Conservation (phyloP, 1,139 yeast species). For the Saccharomyces hybrid region DNA sequence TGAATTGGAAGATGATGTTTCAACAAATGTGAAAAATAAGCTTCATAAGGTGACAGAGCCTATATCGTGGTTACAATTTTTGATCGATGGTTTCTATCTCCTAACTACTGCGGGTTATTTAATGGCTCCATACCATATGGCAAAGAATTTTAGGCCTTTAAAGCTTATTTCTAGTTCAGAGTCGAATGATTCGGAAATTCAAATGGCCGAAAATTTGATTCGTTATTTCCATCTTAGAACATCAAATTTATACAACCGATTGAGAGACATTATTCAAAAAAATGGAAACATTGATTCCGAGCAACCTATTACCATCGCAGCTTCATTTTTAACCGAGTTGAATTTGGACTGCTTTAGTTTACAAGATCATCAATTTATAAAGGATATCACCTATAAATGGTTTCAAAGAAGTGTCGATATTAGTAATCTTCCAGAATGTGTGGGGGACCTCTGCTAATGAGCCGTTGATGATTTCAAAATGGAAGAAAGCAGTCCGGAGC, state of each 20-base stretch:
- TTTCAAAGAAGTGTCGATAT: slow-evolving; percentile 15
- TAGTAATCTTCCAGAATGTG: slow-evolving; percentile 3
- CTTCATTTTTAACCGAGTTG: slow-evolving; percentile 16
- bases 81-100: slow-evolving; percentile 72
- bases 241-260: slow-evolving; percentile 12
- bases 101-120: slow-evolving; percentile 79
- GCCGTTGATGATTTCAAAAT: not conserved
- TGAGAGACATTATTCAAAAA: slow-evolving; percentile 14
- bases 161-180: slow-evolving; percentile 40
- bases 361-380: slow-evolving; percentile 23
- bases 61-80: slow-evolving; percentile 53
- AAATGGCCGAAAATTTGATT: slow-evolving; percentile 42
- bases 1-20: slow-evolving; percentile 16
- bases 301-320: slow-evolving; percentile 14
- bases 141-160: slow-evolving; percentile 29
- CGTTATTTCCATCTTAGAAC: slow-evolving; percentile 20
- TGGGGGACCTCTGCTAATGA: not conserved
- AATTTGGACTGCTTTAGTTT: slow-evolving; percentile 28
- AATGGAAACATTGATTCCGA: slow-evolving; percentile 10
- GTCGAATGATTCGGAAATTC: not conserved
- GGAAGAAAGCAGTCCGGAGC: too few species aligned
- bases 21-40: slow-evolving; percentile 23
- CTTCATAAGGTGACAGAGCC: slow-evolving; percentile 35
- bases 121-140: slow-evolving; percentile 34
- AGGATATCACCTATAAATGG: slow-evolving; percentile 18